A percentile compares a stretch with the other conserved stretches of the same genome.
Conservation (phyloP, 2,329 filamentous ascomycete genomes). For the Sporothrix dimorphospora region DNA sequence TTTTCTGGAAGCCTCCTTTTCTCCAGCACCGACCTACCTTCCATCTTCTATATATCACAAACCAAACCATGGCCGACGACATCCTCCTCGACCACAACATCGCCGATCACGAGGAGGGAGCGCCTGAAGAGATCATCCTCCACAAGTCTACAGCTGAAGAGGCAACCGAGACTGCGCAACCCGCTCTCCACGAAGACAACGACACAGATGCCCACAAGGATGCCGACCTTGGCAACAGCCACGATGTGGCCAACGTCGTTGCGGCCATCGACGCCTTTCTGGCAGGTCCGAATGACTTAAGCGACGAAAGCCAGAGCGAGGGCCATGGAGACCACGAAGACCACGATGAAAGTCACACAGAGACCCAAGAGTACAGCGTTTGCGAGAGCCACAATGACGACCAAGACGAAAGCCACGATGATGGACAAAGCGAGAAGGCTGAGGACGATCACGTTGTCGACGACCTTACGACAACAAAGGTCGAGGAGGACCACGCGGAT, state of each 20-base stretch:
- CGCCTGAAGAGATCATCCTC: neutral
- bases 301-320: neutral
- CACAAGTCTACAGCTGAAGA: neutral
- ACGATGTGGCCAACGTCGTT: slow-evolving; percentile 12
- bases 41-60: neutral
- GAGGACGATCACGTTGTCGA: neutral
- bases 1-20: neutral
- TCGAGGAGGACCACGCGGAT: neutral
- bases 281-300: neutral
- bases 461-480: neutral
- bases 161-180: neutral
- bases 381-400: neutral
- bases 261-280: slow-evolving; percentile 27
- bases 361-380: neutral
- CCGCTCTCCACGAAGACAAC: neutral
- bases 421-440: neutral
- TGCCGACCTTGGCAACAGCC: neutral
- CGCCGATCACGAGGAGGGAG: slow-evolving; percentile 39
- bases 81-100: slow-evolving; percentile 54
- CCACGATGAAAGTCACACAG: neutral
- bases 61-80: slow-evolving; percentile 37
- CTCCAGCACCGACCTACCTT: neutral
- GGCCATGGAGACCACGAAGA: neutral
- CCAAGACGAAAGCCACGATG: neutral
- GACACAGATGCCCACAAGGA: neutral